Evolutionary conservation across 768 basidiomycete genomes (phyloP), one percentile per base, ranked within the genome.

Genomic region (Tricholoma saponaceum): DNA sequence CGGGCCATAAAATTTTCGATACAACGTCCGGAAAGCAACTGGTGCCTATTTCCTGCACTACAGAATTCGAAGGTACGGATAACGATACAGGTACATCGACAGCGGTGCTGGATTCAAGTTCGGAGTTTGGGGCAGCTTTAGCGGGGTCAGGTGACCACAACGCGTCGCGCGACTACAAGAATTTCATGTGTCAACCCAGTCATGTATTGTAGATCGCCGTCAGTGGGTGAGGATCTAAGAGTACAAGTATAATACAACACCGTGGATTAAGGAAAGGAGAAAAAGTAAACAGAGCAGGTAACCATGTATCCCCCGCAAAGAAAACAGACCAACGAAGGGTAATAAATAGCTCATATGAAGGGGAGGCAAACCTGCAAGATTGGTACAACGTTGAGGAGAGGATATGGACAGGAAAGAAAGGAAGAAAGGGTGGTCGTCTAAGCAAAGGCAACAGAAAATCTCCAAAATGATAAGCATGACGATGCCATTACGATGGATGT

Each of bases 1-100:
- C 69, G 74, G 20, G 72, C 62, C 76, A 77, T 78, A 51, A 13
- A 9, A n/a, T n/a, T n/a, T n/a, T 44, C 9, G 2, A 14, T 20
- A 12, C 28, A 4, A n/a, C n/a, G n/a, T n/a, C n/a, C n/a, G n/a
- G n/a, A n/a, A n/a, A n/a, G n/a, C n/a, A n/a, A n/a, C n/a, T n/a
- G n/a, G n/a, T n/a, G n/a, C n/a, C n/a, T n/a, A n/a, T n/a, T n/a
- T n/a, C n/a, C n/a, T n/a, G n/a, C n/a, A n/a, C n/a, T n/a, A n/a
- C n/a, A n/a, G n/a, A n/a, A n/a, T n/a, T n/a, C n/a, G n/a, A n/a
- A n/a, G n/a, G n/a, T n/a, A n/a, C n/a, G n/a, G n/a, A n/a, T n/a
- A n/a, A n/a, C n/a, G n/a, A n/a, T n/a, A n/a, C n/a, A n/a, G n/a
- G n/a, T n/a, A n/a, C n/a, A n/a, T n/a, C n/a, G n/a, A n/a, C n/a